phyloP scores from a whole-genome alignment of 345 rosid species.

The Nephelium lappaceum region DNA sequence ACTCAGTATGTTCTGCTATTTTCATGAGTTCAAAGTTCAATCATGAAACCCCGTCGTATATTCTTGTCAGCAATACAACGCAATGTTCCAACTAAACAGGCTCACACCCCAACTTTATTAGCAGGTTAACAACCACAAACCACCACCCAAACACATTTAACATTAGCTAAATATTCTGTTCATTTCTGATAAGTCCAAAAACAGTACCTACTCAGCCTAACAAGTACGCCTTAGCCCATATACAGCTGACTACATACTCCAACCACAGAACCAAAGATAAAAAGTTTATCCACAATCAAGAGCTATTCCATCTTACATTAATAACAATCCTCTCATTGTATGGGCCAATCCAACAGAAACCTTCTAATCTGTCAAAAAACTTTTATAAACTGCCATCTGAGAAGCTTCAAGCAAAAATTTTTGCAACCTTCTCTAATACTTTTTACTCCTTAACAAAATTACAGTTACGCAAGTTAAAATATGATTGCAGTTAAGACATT shows the following conservation, averaged over 20 bases:
- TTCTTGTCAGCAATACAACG: background rate
- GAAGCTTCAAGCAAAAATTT: background rate
- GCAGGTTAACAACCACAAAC: background rate
- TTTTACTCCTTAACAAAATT: background rate
- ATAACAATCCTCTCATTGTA: background rate
- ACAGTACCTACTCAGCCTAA: background rate
- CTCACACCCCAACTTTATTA: background rate
- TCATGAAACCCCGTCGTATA: background rate
- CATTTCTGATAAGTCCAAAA: background rate
- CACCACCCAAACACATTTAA: background rate
- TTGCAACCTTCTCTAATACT: background rate
- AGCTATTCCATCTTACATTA: background rate
- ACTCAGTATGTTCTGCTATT: background rate
- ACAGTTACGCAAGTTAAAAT: background rate
- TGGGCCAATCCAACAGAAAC: background rate
- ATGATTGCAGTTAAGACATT: background rate
- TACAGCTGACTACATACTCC: background rate
- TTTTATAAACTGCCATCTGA: background rate
- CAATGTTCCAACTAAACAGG: background rate
- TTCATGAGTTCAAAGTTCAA: conserved; percentile 1
- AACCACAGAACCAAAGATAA: background rate
- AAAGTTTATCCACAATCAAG: background rate
- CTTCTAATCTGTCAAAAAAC: background rate
- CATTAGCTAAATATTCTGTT: background rate
- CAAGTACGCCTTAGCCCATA: background rate